These are phyloP conservation scores for Dryas integrifolia DNA, from an alignment of 331 rosid species.

Conservation along the genomic window DNA sequence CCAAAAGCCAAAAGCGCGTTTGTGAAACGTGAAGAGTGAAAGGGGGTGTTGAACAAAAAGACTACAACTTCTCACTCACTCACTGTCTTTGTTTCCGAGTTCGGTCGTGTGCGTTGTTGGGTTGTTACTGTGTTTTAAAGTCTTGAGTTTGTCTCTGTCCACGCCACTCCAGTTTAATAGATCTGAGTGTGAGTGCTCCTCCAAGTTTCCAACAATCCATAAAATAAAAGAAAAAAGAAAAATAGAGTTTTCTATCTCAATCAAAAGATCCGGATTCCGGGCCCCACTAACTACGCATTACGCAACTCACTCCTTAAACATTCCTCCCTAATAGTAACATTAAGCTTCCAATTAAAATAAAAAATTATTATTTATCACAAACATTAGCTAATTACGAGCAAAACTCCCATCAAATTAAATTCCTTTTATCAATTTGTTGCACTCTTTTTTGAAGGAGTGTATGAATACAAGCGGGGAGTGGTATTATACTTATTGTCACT, in stretches of 20 bases:
- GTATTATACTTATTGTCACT: no score
- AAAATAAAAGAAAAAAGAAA: background rate
- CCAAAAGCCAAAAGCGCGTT: background rate
- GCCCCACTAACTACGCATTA: conserved; percentile 9
- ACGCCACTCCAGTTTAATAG: background rate
- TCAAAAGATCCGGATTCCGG: conserved; percentile 5
- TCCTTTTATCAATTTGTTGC: no score
- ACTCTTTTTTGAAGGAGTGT: no score
- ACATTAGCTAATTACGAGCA: no score
- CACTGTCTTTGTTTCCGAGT: background rate
- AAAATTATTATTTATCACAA: no score
- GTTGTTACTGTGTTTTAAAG: no score
- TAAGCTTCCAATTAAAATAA: background rate
- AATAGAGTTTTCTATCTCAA: background rate
- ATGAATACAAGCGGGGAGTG: no score
- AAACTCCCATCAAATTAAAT: no score
- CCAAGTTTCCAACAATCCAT: background rate
- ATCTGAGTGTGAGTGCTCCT: background rate
- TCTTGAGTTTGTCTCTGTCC: no score
- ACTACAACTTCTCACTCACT: background rate
- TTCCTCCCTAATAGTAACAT: background rate
- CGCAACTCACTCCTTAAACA: background rate
- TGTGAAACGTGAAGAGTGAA: background rate
- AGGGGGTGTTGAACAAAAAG: background rate
- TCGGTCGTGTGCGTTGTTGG: no score